Evolutionary conservation across 2,329 filamentous ascomycete species (phyloP), one percentile per base, ranked within the genome.

Genomic region (Stemphylium beticola): DNA sequence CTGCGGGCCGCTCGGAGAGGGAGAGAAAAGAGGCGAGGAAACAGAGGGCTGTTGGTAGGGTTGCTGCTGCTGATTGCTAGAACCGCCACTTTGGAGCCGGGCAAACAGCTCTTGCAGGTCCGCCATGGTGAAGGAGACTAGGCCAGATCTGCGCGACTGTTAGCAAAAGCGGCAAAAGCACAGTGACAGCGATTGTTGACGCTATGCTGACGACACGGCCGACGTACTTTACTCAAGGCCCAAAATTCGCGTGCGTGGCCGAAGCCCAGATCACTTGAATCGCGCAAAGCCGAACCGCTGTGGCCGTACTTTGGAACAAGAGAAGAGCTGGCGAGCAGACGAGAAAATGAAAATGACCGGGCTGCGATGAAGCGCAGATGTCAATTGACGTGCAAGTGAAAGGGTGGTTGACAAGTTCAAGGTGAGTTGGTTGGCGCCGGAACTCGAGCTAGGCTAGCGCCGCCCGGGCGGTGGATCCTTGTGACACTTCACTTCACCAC

Each of bases 21-120:
- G 84, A 38, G 83, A 85, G 65, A 82, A 82, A 49, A 85, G 70
- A 32, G 83, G 81, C 37, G 85, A 86, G 12, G 84, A 83, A 26
- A 86, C 83, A 15, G 81, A 81, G 32, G 85, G 83, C 53, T 82
- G 82, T 63, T 86, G 83, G 43, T 62, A 59, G 47, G 65, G 65
- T 31, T 59, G 47, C 15, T 66, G 68, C 32, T 64, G 55, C 9
- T 64, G 65, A 54, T 65, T 64, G 55, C 65, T 49, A 46, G 60
- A 55, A 56, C 63, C 62, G 58, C 71, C 66, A 38, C 71, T 71
- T 64, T 77, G 77, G 47, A 79, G 70, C 44, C 77, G 74, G 46
- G 74, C 73, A 64, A 79, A 75, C 38, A 79, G 69, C 67, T 79
- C 77, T 55, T 77, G 74, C 57, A 79, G 61, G 63, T 79, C 77